Evolutionary conservation across 495 filamentous ascomycete species (phyloP), one percentile per base, ranked within the genome.

Genomic region (Chaetomidium leptoderma): DNA sequence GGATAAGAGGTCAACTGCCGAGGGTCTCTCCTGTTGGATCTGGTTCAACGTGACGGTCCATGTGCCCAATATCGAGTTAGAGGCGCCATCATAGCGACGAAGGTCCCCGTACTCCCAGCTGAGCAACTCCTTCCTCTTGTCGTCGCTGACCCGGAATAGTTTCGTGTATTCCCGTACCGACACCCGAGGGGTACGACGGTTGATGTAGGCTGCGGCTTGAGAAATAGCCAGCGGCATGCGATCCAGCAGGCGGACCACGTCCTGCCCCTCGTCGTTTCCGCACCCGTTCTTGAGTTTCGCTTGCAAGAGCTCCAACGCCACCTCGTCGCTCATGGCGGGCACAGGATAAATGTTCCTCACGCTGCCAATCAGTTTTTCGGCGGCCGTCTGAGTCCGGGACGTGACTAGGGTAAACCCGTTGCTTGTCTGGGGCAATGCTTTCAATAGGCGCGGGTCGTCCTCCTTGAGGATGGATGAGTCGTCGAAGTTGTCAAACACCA

Each of bases 401-500:
- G 55, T 58, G n/a, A 58, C 36, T 4, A 58, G 6, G 11, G 39
- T 44, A 13, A 49, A 51, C 11, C 55, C 55, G 27, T 52, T 51
- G n/a, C 9, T 19, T 0, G 26, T 29, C n/a, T 35, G 26, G 0
- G 55, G 46, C 36, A 58, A 7, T 2, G 44, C 16, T 8, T 30
- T 21, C 0, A 9, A 6, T 7, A 58, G 44, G 0, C n/a, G 42
- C 23, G 27, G 56, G 49, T 27, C 23, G 48, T 66, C 35, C 53
- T 32, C 37, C 35, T 68, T 46, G 39, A 65, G 43, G 19, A 74
- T 56, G 30, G 66, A 53, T 49, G 53, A 30, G 45, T 62, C 48
- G 62, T 77, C 59, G 57, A 67, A 65, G 52, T 79, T 80, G 53
- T 79, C 75, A 11, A 78, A 55, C 16, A 78, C 66, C 42, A 80